Evolutionary conservation across 75 land plant species (phyloP).

Genomic region (Sequoiadendron giganteum): DNA sequence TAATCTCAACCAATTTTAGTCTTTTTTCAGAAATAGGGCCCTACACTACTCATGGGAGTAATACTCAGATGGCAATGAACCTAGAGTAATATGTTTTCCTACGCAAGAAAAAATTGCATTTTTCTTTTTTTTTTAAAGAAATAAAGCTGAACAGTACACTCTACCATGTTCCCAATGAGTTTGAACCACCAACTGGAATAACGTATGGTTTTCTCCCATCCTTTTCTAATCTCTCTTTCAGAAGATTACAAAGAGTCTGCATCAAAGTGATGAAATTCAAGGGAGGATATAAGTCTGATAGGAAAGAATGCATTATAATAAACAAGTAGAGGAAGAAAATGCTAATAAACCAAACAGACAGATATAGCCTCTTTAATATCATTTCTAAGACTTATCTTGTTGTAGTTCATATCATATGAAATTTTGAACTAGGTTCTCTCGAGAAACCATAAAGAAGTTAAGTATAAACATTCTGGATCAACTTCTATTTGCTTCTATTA

Average conservation of each 20-base stretch:
- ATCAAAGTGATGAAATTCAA: not conserved
- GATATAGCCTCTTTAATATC: not conserved
- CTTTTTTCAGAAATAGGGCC: not conserved
- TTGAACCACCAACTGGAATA: conserved; percentile 98
- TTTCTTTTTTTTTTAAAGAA: not conserved
- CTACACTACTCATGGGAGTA: not conserved
- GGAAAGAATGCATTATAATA: not conserved
- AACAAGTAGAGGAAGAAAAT: not conserved
- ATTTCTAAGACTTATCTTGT: not conserved
- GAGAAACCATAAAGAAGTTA: not conserved
- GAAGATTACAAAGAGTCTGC: conserved; percentile 68
- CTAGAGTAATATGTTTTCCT: not conserved
- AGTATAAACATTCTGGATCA: too few species aligned
- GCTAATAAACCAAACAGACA: not conserved
- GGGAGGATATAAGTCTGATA: not conserved
- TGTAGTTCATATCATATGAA: not conserved
- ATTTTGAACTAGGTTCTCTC: not conserved
- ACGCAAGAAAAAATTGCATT: not conserved
- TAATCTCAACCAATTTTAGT: not conserved
- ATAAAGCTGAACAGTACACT: conserved; percentile 1
- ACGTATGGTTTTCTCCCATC: conserved; percentile 91
- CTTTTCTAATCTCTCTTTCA: conserved; percentile 54
- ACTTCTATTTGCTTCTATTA: not conserved
- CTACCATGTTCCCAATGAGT: conserved; percentile 95
- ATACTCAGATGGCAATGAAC: not conserved